Conservation (phyloP, 495 filamentous ascomycete species). For the Penicillium canariense region DNA sequence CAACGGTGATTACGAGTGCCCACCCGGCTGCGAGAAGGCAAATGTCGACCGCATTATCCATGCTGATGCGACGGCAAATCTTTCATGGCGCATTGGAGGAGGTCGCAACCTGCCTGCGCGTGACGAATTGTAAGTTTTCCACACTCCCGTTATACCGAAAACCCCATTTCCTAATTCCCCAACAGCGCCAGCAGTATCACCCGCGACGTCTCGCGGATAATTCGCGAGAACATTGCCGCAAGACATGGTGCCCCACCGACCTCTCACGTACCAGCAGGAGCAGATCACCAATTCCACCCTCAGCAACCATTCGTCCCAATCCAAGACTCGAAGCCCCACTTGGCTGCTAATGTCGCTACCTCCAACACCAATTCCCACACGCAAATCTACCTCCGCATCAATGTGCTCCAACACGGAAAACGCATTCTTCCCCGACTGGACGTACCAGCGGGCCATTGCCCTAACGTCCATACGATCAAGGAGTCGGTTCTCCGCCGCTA, state of each 20-base stretch:
- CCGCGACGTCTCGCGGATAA: slow-evolving; percentile 43
- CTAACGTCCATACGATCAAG: slow-evolving; percentile 33
- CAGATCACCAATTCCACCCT: slow-evolving; percentile 21
- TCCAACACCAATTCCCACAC: slow-evolving; percentile 5
- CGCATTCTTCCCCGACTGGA: slow-evolving; percentile 42
- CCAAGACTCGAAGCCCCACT: slow-evolving; percentile 8
- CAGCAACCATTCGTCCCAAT: slow-evolving; percentile 17
- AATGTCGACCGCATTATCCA: slow-evolving; percentile 39
- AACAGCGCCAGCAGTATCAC: slow-evolving; percentile 44
- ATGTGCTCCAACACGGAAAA: slow-evolving; percentile 42
- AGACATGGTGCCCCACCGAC: slow-evolving; percentile 20
- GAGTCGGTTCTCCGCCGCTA: slow-evolving; percentile 35
- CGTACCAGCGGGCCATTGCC: slow-evolving; percentile 35
- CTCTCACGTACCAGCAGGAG: slow-evolving; percentile 11
- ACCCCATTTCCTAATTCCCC: slow-evolving; percentile 11
- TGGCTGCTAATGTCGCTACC: neutral
- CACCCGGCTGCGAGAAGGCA: slow-evolving; percentile 30
- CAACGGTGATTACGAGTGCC: slow-evolving; percentile 33
- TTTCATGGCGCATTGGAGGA: slow-evolving; percentile 44
- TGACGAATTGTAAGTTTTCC: slow-evolving; percentile 41
- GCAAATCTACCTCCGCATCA: slow-evolving; percentile 38
- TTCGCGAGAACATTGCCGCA: slow-evolving; percentile 39
- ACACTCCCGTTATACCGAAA: neutral
- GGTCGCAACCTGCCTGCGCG: slow-evolving; percentile 23
- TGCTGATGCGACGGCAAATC: slow-evolving; percentile 24